Evolutionary conservation across 108 stramenopile genomes (phyloP), one percentile per base, ranked within the genome.

Genomic region (Cylindrotheca fusiformis): DNA sequence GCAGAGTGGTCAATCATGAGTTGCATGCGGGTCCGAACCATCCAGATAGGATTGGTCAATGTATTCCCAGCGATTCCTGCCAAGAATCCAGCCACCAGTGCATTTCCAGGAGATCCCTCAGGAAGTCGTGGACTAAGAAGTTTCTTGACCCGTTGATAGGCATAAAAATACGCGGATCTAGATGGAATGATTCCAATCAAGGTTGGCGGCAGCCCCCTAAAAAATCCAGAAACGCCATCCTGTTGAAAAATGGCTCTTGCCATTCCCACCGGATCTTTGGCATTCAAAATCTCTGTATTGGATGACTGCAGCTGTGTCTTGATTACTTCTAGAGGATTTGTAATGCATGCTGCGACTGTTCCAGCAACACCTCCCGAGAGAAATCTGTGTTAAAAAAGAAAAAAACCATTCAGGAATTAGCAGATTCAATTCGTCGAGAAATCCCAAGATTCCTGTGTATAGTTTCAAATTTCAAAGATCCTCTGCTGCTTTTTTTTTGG

Each of bases 11-110:
- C 95, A 12, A 88, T 82, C 47, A 93, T 33, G 8, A 94, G 74
- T 64, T 93, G 94, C 84, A 94, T 82, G 2, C 95, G 70, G 1
- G 95, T 95, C 59, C 90, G 94, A 20, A 97, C 93, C 79, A 97
- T 88, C 95, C 96, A 97, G 60, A 97, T 93, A 1, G 96, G 96
- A 73, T 89, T 94, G 6, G 96, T 95, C 14, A 96, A 68, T 17
- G 96, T 91, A 48, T 94, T 94, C 2, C 82, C 71, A 23, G 71
- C 65, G 27, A 90, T 72, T 23, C 88, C 84, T 5, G 90, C 84
- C 48, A 71, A 27, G 29, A 90, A 70, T 25, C 87, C 85, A 29
- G 86, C 60, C 27, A 87, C 8, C 17, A 90, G 30, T 21, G 82
- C 82, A 71, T 89, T 84, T 1, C 74, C 54, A 25, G 87, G 79